Evolutionary conservation across 352 stramenopile species (phyloP), one percentile per base, ranked within the genome.

Genomic region (Pythium phragmitis): DNA sequence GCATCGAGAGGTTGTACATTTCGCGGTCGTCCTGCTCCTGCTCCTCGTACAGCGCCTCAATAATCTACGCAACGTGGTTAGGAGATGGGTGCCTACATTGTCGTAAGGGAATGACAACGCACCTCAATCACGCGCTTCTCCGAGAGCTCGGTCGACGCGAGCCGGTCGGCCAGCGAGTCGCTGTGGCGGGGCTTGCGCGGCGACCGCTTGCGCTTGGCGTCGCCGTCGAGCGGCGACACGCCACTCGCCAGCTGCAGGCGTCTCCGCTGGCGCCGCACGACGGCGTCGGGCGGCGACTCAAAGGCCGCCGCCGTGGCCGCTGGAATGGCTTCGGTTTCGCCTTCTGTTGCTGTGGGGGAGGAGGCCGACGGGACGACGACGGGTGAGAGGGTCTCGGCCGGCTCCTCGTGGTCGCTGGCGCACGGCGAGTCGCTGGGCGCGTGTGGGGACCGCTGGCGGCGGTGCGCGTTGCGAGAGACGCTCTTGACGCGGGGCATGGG

Each of bases 11-110:
- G 43, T 75, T 79, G 55, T 92, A 94, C 82, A 94, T 89, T 11
- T 77, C 72, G 26, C 85, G 83, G 64, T 92, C 85, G 57, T 92
- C 85, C 34, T 86, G 53, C 43, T 94, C 85, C 65, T 90, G 80
- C 49, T 92, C 81, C 57, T 87, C 62, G 33, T 88, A 92, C 14
- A 90, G 73, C 43, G 78, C 62, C 30, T 71, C 68, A 41, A 92
- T 80, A 33, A 92, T 67, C 57, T 76, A 51, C 21, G 4, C 26
- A 30, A 30, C 26, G 26, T 30, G 26, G 26, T 30, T 30, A 30
- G 26, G 4, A 30, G 26, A 30, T 30, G 26, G 26, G 4, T 5
- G 2, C 26, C 2, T 30, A 30, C 17, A 30, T 30, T 5, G 26
- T 30, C 26, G 26, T 5, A 30, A 30, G 26, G 26, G 26, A 30